Evolutionary conservation across 2,329 filamentous ascomycete species (phyloP), one percentile per base, ranked within the genome.

Genomic region (Neonectria coccinea): DNA sequence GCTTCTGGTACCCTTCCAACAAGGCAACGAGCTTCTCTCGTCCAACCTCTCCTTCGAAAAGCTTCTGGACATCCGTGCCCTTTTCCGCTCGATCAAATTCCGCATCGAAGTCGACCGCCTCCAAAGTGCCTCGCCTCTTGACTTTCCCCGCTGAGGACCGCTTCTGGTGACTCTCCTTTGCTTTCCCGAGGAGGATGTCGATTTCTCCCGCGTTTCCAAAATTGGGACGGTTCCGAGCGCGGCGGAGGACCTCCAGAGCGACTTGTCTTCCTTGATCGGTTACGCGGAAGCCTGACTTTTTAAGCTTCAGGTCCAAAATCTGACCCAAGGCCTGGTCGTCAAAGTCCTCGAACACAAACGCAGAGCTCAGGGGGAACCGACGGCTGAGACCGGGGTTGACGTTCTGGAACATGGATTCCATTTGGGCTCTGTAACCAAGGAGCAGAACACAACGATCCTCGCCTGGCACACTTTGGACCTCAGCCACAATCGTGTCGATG

Each of bases 191-290:
- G 0, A 75, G 33, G 0, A 66, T 92, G 50, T 94, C 89, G 0
- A 94, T 84, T 62, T 92, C 91, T 0, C 91, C 91, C 0, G 86
- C 92, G 67, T 94, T 94, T 0, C 91, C 91, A 77, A 94, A 94
- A 68, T 92, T 86, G 0, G 88, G 86, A 0, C 87, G 82, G 66
- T 91, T 90, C 1, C 89, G 84, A 0, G 86, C 85, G 2, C 89
- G 83, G 2, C 78, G 76, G 0, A 94, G 80, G 10, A 90, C 80
- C 1, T 90, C 88, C 56, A 89, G 78, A 0, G 86, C 89, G 0
- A 87, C 85, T 0, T 74, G 71, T 45, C 84, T 85, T 0, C 83
- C 90, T 22, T 83, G 74, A 0, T 81, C 77, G 0, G 87, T 89
- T 0, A 85, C 85, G 0, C 74, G 74, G 53, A 89, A 87, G 0